Conservation (phyloP, 2,329 filamentous ascomycete species). For the Penicillium sp. region DNA sequence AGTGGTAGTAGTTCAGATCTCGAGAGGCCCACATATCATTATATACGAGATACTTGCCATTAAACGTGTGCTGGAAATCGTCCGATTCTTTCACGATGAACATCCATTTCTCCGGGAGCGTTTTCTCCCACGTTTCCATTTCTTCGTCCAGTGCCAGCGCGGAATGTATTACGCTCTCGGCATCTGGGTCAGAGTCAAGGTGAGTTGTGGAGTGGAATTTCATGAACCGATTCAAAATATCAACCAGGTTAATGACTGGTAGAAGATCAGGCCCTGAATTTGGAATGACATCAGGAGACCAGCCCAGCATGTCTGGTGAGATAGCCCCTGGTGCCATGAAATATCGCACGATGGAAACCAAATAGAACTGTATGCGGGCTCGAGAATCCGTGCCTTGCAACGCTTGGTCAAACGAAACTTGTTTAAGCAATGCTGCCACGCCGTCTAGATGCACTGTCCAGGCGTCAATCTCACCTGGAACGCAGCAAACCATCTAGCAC, state of each 20-base stretch:
- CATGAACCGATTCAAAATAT: conserved; percentile 19
- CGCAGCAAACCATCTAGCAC: conserved; percentile 20
- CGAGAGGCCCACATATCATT: conserved; percentile 19
- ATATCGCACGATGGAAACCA: conserved; percentile 18
- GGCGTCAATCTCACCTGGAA: conserved; percentile 9
- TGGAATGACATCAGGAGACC: conserved; percentile 7
- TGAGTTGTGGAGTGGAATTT: conserved; percentile 11
- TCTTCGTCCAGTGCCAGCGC: conserved; percentile 15
- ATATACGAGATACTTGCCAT: conserved; percentile 21
- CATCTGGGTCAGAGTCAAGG: conserved; percentile 3
- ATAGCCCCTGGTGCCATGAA: conserved; percentile 11
- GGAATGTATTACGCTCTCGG: conserved; percentile 2
- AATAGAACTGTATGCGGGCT: conserved; percentile 15
- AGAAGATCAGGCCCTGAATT: conserved; percentile 1
- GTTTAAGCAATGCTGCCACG: conserved; percentile 15
- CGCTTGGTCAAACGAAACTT: conserved; percentile 4
- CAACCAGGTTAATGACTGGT: conserved; percentile 14
- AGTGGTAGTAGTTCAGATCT: conserved; percentile 21
- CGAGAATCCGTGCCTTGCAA: conserved; percentile 5
- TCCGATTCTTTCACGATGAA: conserved; percentile 11
- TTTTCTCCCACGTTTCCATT: conserved; percentile 16
- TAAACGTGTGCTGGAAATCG: conserved; percentile 12
- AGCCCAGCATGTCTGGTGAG: conserved; percentile 11
- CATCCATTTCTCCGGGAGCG: conserved; percentile 14
- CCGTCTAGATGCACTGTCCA: conserved; percentile 23